Base-by-base conservation (phyloP, 352 stramenopile species). In the Globisporangium carolinianum region DNA sequence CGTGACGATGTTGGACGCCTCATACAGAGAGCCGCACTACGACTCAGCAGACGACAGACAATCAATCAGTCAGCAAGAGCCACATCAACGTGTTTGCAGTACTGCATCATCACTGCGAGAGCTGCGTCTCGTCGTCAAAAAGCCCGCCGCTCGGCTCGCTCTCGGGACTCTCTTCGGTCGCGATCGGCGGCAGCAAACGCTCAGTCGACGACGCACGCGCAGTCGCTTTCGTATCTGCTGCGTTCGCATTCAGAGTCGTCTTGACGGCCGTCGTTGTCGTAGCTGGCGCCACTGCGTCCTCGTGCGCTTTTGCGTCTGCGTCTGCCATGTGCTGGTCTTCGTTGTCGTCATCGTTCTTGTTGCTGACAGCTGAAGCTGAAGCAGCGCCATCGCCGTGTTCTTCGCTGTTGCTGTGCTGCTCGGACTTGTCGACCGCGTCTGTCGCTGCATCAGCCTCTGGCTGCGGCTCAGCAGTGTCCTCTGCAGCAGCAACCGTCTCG, bases 61-160 rank as follows among this genome's bases (percentile, higher is more conserved):
- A 32, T 3, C 24, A 32, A 2, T 32, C 24, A 32, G 24, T 32
- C 24, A 32, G 24, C 24, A 32, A 32, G 24, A 32, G 24, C 24
- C 50, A 46, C 48, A 18, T 4, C 1, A 42, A 42, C 37, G 3
- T 15, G 18, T 45, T 32, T 32, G 24, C 3, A 32, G 24, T 32
- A 32, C 24, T 2, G 24, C 24, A 32, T 3, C 53, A 24, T 52
- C 47, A 67, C 6, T 56, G 52, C 5, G 69, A 76, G 1, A 76
- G 47, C 47, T 76, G 69, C 8, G 66, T 74, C 64, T 74, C 63
- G 39, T 76, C 66, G 42, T 74, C 69, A 66, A 76, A 76, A 61
- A 76, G 63, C 32, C 54, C 60, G 11, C 52, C 57, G 5, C 67
- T 66, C 38, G 53, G 32, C 47, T 73, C 58, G 45, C 47, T 71